Evolutionary conservation across 2,329 filamentous ascomycete species (phyloP), one percentile per base, ranked within the genome.

Genomic region (Phaeomoniella chlamydospora): DNA sequence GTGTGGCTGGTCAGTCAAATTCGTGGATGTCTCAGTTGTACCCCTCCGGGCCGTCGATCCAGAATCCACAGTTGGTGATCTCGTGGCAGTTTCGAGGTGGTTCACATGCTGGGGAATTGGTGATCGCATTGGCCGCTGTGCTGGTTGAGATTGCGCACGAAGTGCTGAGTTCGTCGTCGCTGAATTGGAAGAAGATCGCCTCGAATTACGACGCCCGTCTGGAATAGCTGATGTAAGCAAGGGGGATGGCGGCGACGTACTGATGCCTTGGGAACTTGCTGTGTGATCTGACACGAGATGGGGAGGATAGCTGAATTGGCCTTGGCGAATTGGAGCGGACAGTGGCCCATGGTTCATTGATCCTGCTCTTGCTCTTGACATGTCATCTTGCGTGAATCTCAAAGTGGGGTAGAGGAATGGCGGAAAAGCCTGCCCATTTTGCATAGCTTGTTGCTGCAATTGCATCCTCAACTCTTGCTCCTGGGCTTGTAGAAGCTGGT

Each of bases 81-180:
- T 53, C 12, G 51, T 43, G 14, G 52, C 49, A 15, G 50, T 45
- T 40, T 56, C 57, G 6, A 57, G 41, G 10, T 53, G 51, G 5
- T 49, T 46, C 37, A 57, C 52, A 29, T 40, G 50, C 30, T 51
- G 53, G 32, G 53, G 43, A 30, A 42, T 45, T 3, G 49, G 47
- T 16, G 57, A 56, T 35, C 57, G 13, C 4, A 42, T 55, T 13
- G 62, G 44, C n/a, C 57, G 48, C 15, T 63, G 54, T n/a, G 63
- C 61, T 36, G 63, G 63, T 39, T 67, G 62, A n/a, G 63, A 67
- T 15, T 67, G 63, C n/a, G 63, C 62, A 37, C 63, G 51, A 18
- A 65, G 41, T 15, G 56, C 60, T 18, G 53, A 54, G 19, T 55
- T 56, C 3, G 61, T 55, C 14, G 59, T 59, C 5, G 54, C 55